Percentiles rank a stretch among this genome's conserved stretches.
Evolutionary conservation across 208 protist species (phyloP).

Genomic region (Crithidia thermophila): DNA sequence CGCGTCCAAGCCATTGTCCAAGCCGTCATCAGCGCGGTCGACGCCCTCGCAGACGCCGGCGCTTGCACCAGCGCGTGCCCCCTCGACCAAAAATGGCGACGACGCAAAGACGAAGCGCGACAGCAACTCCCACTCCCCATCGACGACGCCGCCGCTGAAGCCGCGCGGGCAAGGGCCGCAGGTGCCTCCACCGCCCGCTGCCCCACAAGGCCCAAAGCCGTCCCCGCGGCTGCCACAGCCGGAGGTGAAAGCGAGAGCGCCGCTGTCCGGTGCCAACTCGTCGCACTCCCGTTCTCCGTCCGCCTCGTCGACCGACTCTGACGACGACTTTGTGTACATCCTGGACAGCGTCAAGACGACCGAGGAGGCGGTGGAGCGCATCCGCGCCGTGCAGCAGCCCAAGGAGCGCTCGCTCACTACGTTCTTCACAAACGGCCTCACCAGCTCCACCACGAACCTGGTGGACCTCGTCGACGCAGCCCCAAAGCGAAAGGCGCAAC

Average conservation of each 20-base stretch:
- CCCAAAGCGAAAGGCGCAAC: background rate
- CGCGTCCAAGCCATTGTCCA: slow-evolving; percentile 10
- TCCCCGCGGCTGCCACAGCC: background rate
- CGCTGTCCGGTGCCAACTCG: background rate
- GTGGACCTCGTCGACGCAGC: background rate
- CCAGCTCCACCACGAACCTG: slow-evolving; percentile 9
- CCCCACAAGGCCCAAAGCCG: background rate
- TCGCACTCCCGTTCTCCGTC: slow-evolving; percentile 13
- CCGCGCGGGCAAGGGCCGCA: background rate
- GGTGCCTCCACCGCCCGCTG: background rate
- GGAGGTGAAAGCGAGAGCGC: background rate
- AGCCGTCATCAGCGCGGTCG: slow-evolving; percentile 1
- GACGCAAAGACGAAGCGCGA: background rate
- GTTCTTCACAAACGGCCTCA: slow-evolving; percentile 1
- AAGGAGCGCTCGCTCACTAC: background rate
- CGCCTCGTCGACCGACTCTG: slow-evolving; percentile 17
- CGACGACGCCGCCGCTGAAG: slow-evolving; percentile 2
- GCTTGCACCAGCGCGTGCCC: background rate
- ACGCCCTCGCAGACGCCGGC: background rate
- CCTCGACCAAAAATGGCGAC: too few relatives aligned
- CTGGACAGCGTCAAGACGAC: slow-evolving; percentile 37
- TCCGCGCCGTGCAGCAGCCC: slow-evolving; percentile 37
- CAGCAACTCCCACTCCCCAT: background rate
- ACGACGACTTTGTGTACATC: slow-evolving; percentile 43
- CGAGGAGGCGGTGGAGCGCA: slow-evolving; percentile 40